Evolutionary conservation across 805 yeast species (phyloP), one percentile per base, ranked within the genome.

Genomic region (Ogataea dorogensis): DNA sequence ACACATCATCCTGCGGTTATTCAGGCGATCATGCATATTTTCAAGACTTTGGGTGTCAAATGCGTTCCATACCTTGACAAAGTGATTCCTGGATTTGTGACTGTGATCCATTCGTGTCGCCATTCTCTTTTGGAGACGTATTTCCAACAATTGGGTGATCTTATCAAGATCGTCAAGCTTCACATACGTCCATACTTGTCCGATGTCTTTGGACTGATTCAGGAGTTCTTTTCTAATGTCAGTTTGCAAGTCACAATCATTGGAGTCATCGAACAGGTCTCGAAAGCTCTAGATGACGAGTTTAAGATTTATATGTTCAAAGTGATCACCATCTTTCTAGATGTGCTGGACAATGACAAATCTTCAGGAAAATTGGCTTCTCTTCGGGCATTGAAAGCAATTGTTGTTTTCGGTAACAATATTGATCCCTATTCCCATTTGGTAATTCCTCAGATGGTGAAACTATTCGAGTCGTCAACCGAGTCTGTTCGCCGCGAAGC

Each of bases 1-100:
- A 69, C 84, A 0, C 95, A 89, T 54, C 98, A 93, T 56, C 84
- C 89, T 3, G 81, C 86, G 13, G 95, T 88, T 17, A 86, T 89
- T n/a, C 96, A 89, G 51, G 94, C 98, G 0, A 82, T 93, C 27
- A 83, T 88, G 75, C 81, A 83, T 49, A 89, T 93, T 29, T 89
- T 89, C 68, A 87, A 85, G 58, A 82, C 94, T 1, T 67, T 93
- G 43, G 96, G 97, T 0, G 67, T 85, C 39, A 78, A 91, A 38
- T 89, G 96, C 59, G 93, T 89, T 11, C 79, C 89, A n/a, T 91
- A 86, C 56, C 63, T 94, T 38, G 84, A 84, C 18, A 86, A 86
- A 40, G 86, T 91, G 9, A 79, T 93, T 19, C 96, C 96, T 1
- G 95, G 95, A 0, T 79, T 93, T 44, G 70, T 87, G 19, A 73